Evolutionary conservation across 331 rosid genomes (phyloP).

Genomic region (Spiraea crenata): DNA sequence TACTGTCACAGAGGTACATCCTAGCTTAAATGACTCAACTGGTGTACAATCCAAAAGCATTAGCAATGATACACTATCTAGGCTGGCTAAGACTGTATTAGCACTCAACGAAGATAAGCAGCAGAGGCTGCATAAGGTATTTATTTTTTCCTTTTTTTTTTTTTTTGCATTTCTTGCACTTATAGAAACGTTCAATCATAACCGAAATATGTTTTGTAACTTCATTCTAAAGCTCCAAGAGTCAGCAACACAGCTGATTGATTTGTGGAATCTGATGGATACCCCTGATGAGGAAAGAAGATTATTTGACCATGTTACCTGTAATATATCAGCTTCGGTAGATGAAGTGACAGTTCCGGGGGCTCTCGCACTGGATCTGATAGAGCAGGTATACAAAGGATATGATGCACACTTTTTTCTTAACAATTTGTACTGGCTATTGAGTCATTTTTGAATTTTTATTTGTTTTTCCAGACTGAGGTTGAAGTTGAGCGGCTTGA

Average conservation of each 20-base stretch:
- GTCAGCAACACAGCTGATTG: slow-evolving; percentile 71
- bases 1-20: slow-evolving; percentile 89
- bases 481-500: slow-evolving; percentile 97
- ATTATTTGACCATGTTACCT: slow-evolving; percentile 87
- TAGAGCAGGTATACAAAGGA: slow-evolving; percentile 68
- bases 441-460: slow-evolving; percentile 20
- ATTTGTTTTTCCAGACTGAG: slow-evolving; percentile 60
- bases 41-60: slow-evolving; percentile 88
- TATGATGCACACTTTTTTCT: slow-evolving; percentile 18
- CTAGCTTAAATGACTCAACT: slow-evolving; percentile 80
- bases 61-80: slow-evolving; percentile 77
- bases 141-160: neutral
- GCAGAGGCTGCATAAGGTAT: slow-evolving; percentile 89
- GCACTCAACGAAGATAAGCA: slow-evolving; percentile 81
- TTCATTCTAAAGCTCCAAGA: slow-evolving; percentile 73
- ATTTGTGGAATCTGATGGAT: slow-evolving; percentile 97
- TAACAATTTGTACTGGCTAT: slow-evolving; percentile 4
- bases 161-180: slow-evolving; percentile 13
- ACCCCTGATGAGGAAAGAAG: slow-evolving; percentile 79
- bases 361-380: slow-evolving; percentile 84
- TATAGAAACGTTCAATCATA: neutral
- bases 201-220: slow-evolving; percentile 17
- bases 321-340: slow-evolving; percentile 85
- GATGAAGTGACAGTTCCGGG: slow-evolving; percentile 96
- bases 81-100: slow-evolving; percentile 80